phyloP scores from a whole-genome alignment of 1,139 yeast species.

The Kurtzmaniella natalensis region DNA sequence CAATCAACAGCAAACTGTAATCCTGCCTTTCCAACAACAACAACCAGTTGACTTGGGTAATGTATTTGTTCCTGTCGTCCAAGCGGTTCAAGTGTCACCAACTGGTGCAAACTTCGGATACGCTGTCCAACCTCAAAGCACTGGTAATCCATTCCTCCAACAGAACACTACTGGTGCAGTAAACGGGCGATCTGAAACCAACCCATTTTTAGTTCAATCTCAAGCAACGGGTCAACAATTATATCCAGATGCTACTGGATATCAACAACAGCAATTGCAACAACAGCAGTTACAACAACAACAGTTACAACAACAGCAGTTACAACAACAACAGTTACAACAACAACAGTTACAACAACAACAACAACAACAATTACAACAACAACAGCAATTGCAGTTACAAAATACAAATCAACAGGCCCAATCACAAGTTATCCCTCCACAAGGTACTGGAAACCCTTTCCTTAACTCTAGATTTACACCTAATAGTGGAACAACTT shows the following conservation, averaged over 20 bases:
- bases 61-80: conserved; percentile 2
- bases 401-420: conserved; percentile 7
- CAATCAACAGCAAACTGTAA: conserved; percentile 4
- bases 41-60: conserved; percentile 1
- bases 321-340: conserved; percentile 9
- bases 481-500: conserved; percentile 30
- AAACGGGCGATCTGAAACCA: not conserved
- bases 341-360: conserved; percentile 13
- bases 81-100: conserved; percentile 11
- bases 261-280: conserved; percentile 8
- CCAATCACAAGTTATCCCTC: conserved; percentile 6
- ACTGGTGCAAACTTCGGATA: conserved; percentile 61
- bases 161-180: conserved; percentile 4
- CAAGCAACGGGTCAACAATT: not conserved
- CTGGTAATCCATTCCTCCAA: conserved; percentile 27
- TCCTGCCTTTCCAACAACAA: conserved; percentile 1
- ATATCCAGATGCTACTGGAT: not conserved
- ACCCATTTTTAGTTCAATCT: not conserved
- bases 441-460: conserved; percentile 40
- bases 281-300: conserved; percentile 10
- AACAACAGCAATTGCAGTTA: conserved; percentile 16
- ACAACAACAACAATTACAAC: conserved; percentile 14
- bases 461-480: conserved; percentile 41
- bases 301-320: conserved; percentile 11
- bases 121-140: conserved; percentile 20